Percentiles rank a stretch among this genome's conserved stretches.
phyloP scores from a whole-genome alignment of 805 yeast species.

The Wickerhamomyces rabaulensis region DNA sequence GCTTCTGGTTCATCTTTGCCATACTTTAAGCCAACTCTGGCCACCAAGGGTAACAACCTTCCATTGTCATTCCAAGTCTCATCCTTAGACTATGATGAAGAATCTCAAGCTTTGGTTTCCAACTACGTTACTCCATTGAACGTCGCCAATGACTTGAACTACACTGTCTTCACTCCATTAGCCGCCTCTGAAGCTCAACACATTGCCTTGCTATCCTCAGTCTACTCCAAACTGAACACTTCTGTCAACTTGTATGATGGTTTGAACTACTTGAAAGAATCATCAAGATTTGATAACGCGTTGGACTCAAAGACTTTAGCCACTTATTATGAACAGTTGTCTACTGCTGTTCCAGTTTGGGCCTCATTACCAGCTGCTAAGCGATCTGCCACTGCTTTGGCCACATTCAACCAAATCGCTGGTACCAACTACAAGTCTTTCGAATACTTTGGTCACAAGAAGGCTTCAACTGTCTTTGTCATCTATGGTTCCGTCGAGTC shows the following conservation, averaged over 20 bases:
- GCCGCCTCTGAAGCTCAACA: conserved; percentile 60
- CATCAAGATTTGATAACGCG: conserved; percentile 35
- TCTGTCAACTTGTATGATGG: conserved; percentile 80
- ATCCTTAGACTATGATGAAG: conserved; percentile 64
- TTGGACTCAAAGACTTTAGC: conserved; percentile 30
- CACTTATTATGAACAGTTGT: conserved; percentile 1
- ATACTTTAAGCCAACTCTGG: conserved; percentile 60
- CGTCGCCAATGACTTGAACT: conserved; percentile 56
- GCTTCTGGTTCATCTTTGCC: conserved; percentile 65
- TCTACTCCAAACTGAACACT: conserved; percentile 50
- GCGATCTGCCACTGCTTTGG: conserved; percentile 41
- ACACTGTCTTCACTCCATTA: conserved; percentile 68
- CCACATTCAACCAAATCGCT: conserved; percentile 45
- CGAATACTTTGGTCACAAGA: conserved; percentile 60
- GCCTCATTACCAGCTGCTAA: conserved; percentile 26
- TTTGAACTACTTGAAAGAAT: conserved; percentile 49
- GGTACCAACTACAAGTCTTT: conserved; percentile 55
- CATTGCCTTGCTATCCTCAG: conserved; percentile 57
- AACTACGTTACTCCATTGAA: conserved; percentile 60
- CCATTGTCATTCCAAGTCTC: conserved; percentile 73
- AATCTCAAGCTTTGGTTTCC: conserved; percentile 46
- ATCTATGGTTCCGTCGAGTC: conserved; percentile 72
- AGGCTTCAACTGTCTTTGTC: conserved; percentile 73
- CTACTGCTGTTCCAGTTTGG: conserved; percentile 22
- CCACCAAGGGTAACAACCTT: conserved; percentile 26